Conservation (phyloP, 345 rosid genomes). For the Camelina hispida region DNA sequence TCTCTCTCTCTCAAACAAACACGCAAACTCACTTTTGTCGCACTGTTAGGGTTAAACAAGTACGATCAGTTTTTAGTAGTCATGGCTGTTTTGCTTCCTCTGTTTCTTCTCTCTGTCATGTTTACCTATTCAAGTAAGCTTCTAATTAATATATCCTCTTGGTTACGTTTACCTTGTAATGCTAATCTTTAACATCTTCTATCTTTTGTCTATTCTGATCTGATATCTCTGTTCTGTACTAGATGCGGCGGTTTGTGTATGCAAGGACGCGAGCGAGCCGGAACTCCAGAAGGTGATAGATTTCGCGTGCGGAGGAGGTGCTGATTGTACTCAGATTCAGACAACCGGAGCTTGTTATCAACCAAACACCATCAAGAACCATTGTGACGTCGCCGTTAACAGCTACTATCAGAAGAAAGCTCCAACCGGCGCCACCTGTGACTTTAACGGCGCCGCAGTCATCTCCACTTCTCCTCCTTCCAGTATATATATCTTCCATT, state of each 20-base stretch:
- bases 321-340: constrained; percentile 61
- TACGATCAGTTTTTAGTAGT: constrained; percentile 21
- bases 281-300: constrained; percentile 73
- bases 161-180: neutral
- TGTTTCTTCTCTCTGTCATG: constrained; percentile 60
- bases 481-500: constrained; percentile 12
- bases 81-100: constrained; percentile 62
- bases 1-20: neutral
- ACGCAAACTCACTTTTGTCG: constrained; percentile 1
- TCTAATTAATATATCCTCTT: neutral
- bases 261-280: constrained; percentile 68
- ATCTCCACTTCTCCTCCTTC: constrained; percentile 37
- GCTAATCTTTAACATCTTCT: neutral
- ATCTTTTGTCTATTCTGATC: neutral
- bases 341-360: constrained; percentile 77
- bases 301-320: constrained; percentile 94
- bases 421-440: constrained; percentile 42
- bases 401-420: constrained; percentile 43
- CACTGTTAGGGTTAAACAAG: neutral
- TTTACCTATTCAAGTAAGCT: constrained; percentile 73
- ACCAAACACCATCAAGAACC: constrained; percentile 67
- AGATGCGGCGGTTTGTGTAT: constrained; percentile 77
- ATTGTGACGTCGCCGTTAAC: constrained; percentile 49
- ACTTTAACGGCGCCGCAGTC: constrained; percentile 42
- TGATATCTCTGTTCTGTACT: constrained; percentile 15